Evolutionary conservation across 2,329 filamentous ascomycete genomes (phyloP), one percentile per base, ranked within the genome.

Genomic region (Arthrobotrys pseudoclavata): DNA sequence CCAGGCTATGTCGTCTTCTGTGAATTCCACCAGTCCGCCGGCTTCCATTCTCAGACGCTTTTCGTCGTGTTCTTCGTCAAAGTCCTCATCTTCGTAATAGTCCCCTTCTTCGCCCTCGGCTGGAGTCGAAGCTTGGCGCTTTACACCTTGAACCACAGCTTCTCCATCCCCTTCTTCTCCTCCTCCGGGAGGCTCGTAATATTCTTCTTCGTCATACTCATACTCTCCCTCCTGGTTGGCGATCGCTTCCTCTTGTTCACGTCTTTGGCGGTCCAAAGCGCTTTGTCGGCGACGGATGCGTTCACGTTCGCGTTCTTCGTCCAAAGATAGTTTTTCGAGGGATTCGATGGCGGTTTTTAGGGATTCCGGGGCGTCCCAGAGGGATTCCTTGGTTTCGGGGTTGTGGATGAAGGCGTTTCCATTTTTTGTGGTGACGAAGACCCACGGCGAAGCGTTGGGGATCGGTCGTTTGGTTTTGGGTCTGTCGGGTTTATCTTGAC

Each of bases 291-390:
- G 69, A 47, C 75, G 57, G 26, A 63, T 62, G n/a, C 70, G 80
- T 55, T 81, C 76, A 4, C 79, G 80, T 13, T 80, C 79, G 48
- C 77, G 69, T 55, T 81, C 77, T 37, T 62, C 76, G 60, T 64
- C 37, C 15, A 69, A 45, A 1, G 69, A 61, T 13, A 66, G 29
- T 69, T 45, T 89, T 83, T 97, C 93, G 69, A 93, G 85, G 24
- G 85, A 85, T 81, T 91, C 89, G 67, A 96, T 92, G 13, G 89
- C 93, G 76, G 91, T 90, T 87, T 94, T 91, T 40, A 99, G 87
- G 83, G 96, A 91, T 69, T 93, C 89, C 0, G 96, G 96, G 81
- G 97, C 96, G 82, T 93, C 93, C 96, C 96, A 99, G 84, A 94
- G 94, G 84, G 94, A 98, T 80, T 94, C 88, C 42, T 95, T 92